Conservation (phyloP, 768 basidiomycete genomes). For the Coprinopsis strossmayeri region DNA sequence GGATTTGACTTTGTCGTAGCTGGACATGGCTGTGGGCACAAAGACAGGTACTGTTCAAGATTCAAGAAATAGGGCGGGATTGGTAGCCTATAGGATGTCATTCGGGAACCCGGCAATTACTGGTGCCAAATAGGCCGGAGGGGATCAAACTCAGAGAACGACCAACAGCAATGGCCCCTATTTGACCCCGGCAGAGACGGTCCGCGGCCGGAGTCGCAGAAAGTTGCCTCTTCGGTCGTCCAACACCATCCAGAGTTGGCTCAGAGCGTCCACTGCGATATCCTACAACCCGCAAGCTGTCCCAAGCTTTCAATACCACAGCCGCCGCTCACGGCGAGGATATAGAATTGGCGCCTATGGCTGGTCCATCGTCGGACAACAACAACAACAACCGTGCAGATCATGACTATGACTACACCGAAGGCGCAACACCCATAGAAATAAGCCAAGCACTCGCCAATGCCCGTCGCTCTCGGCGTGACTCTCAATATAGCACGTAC, state of each 20-base stretch:
- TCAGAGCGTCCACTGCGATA: too few species aligned
- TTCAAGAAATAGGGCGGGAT: too few species aligned
- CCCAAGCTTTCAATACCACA: conserved; percentile 7
- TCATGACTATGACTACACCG: conserved; percentile 90
- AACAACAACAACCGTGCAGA: conserved; percentile 18
- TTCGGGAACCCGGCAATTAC: conserved; percentile 6
- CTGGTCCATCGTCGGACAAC: conserved; percentile 24
- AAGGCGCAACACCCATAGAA: conserved; percentile 75
- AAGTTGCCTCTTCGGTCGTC: too few species aligned
- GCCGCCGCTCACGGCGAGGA: conserved; percentile 16
- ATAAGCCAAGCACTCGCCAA: conserved; percentile 57
- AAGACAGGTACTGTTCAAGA: too few species aligned
- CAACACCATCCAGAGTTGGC: too few species aligned
- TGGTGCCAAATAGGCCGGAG: neutral
- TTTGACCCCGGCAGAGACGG: neutral
- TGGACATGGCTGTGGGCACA: conserved; percentile 21
- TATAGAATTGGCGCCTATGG: conserved; percentile 36
- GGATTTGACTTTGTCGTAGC: conserved; percentile 27
- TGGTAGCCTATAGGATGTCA: too few species aligned
- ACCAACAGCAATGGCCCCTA: neutral
- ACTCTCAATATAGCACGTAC: conserved; percentile 57
- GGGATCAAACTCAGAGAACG: neutral
- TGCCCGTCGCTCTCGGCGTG: conserved; percentile 47
- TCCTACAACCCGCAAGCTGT: conserved; percentile 16
- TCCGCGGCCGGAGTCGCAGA: too few species aligned